These are phyloP conservation scores for Syzygium grande DNA, from an alignment of 345 rosid species.

Conservation along the genomic window DNA sequence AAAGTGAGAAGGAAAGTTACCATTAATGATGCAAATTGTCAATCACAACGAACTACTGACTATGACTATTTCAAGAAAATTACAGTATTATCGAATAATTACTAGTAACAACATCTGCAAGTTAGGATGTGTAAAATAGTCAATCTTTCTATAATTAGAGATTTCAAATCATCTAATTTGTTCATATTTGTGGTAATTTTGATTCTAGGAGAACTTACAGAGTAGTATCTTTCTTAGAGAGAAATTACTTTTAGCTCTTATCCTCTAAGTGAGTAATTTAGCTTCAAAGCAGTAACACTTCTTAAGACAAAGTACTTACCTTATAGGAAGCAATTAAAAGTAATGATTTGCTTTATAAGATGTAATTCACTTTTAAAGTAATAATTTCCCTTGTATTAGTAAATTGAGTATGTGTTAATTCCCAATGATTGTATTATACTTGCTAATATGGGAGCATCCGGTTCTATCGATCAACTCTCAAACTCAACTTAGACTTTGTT, in stretches of 20 bases:
- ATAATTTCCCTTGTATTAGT: neutral
- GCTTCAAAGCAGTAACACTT: neutral
- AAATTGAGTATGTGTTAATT: neutral
- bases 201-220: neutral
- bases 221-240: neutral
- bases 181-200: neutral
- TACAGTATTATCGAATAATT: no score
- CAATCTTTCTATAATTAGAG: neutral
- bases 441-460: neutral
- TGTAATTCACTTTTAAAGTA: neutral
- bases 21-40: neutral
- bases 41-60: neutral
- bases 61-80: neutral
- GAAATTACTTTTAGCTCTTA: neutral
- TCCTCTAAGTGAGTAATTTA: neutral
- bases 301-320: neutral
- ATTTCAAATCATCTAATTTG: neutral
- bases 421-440: neutral
- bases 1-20: neutral
- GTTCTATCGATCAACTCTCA: neutral
- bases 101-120: fast-evolving
- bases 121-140: neutral
- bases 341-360: neutral
- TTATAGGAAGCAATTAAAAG: neutral
- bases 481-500: neutral